Base-by-base conservation (phyloP, 1,284 basidiomycete species). In the Phellopilus nigrolimitatus region DNA sequence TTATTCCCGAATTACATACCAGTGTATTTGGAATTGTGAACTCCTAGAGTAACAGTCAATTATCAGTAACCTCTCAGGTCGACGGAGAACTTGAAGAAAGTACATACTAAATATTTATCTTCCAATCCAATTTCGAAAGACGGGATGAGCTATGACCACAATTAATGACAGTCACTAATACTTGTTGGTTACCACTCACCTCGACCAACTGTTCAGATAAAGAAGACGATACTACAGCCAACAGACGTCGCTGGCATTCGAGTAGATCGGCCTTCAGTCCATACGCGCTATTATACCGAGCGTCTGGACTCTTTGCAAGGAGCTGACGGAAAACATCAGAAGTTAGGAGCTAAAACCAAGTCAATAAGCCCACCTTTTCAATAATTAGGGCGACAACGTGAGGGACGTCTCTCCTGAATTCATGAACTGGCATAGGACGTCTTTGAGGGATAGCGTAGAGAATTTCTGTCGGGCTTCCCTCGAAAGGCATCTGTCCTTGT, bases 401-500 rank as follows among this genome's bases (percentile, higher is more conserved):
- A 2, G 84, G 84, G 3, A 85, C 73, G 61, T 87, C 84, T 47
- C 81, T 69, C 40, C 84, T 71, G n/a, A 85, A 79, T 62, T 86
- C 83, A 58, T 85, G 82, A 4, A 86, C 82, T 10, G 80, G 80
- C 76, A 83, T 82, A 0, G 83, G 80, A 12, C 79, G 66, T 58
- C 80, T 83, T 61, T 85, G 82, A 28, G 83, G 81, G 44, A 85
- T 81, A 2, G 82, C 73, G 60, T 84, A 80, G 46, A 85, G 61
- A 21, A 87, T 68, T 59, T 86, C 83, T 55, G 82, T 65, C 0
- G 82, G 78, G 1, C 75, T 77, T n/a, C 82, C 82, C 63, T 84
- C 82, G 55, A 85, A 85, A 0, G 82, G 83, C 72, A 84, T 74
- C 57, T 79, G 78, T 0, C 82, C 84, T 43, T 79, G 69, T 22